Percentiles rank a stretch among this genome's conserved stretches.
Conservation (phyloP, 352 stramenopile genomes). For the Pythium biforme region DNA sequence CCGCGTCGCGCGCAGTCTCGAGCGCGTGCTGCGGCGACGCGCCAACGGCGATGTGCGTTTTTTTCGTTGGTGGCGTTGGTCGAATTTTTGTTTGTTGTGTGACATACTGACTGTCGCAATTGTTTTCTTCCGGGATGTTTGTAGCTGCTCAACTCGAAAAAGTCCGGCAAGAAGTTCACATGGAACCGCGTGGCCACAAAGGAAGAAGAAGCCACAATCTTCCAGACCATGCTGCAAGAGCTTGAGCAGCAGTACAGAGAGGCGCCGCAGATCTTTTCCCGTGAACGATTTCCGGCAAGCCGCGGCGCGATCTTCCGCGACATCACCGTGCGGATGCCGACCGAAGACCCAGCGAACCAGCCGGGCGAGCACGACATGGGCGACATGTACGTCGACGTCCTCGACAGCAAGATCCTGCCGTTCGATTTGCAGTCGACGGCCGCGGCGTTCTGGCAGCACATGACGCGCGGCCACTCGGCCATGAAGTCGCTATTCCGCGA, state of each 20-base stretch:
- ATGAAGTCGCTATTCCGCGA: slow-evolving; percentile 36
- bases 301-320: slow-evolving; percentile 17
- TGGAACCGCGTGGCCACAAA: slow-evolving; percentile 2
- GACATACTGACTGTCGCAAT: not conserved
- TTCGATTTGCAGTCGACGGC: slow-evolving; percentile 32
- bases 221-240: not conserved
- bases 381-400: slow-evolving; percentile 35
- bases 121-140: not conserved
- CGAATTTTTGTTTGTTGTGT: no score
- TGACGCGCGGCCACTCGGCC: slow-evolving; percentile 30
- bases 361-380: slow-evolving; percentile 7
- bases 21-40: slow-evolving; percentile 24
- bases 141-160: not conserved
- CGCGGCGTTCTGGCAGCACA: slow-evolving; percentile 37
- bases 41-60: slow-evolving; percentile 10
- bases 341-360: not conserved
- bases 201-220: slow-evolving; percentile 8
- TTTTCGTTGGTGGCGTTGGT: no score
- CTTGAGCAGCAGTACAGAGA: slow-evolving; percentile 12
- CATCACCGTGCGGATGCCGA: slow-evolving; percentile 26
- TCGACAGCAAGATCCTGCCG: slow-evolving; percentile 33
- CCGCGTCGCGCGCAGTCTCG: slow-evolving; percentile 29
- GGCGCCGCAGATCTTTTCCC: not conserved
- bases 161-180: slow-evolving; percentile 9
- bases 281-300: not conserved